Conservation (phyloP, 257 asterid species). For the Solanum megistacrolobum region DNA sequence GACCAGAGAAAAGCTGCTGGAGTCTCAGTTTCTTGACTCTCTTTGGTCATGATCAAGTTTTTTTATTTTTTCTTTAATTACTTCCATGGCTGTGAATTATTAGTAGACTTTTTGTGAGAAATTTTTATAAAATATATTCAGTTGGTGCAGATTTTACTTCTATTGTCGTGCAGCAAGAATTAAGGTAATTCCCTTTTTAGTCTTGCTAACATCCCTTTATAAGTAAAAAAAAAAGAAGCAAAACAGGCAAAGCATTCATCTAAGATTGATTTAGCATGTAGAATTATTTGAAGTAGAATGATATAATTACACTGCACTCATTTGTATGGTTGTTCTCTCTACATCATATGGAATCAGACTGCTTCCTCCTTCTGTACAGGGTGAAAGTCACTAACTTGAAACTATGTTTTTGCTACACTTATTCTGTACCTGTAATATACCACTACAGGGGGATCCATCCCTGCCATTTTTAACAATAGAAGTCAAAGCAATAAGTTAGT, state of each 20-base stretch:
- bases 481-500: neutral
- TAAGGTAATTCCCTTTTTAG: neutral
- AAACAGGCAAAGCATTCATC: neutral
- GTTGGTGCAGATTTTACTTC: neutral
- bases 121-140: neutral
- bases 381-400: neutral
- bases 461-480: conserved; percentile 28
- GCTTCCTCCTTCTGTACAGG: neutral
- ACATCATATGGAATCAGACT: neutral
- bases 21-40: neutral
- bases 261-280: neutral
- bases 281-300: neutral
- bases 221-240: neutral
- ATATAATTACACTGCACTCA: neutral
- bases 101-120: neutral
- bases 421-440: conserved; percentile 2
- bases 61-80: neutral
- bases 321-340: neutral
- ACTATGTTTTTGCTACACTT: neutral
- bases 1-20: neutral
- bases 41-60: neutral
- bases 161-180: neutral
- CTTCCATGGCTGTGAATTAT: neutral
- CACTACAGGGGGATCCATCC: conserved; percentile 92
- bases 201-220: neutral